These are phyloP conservation scores for Canavalia ensiformis DNA, from an alignment of 306 rosid genomes.

Conservation along the genomic window DNA sequence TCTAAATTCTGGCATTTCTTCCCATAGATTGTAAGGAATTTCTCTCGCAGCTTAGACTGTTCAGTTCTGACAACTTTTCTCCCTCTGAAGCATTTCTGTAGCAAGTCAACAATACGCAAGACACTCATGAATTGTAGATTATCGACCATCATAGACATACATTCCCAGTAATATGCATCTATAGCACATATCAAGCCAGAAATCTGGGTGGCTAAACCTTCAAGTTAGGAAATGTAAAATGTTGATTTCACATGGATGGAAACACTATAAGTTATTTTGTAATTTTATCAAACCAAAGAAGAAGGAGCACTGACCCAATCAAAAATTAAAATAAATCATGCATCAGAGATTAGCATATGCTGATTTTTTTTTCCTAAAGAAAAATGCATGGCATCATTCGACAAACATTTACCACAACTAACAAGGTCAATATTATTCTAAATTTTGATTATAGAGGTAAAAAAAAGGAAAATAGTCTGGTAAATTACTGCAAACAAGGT, in stretches of 20 bases:
- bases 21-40: conserved; percentile 70
- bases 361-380: not conserved
- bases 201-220: conserved; percentile 40
- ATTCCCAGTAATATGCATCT: conserved; percentile 30
- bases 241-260: conserved; percentile 30
- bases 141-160: conserved; percentile 22
- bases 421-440: conserved; percentile 2
- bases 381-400: not conserved
- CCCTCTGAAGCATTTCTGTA: conserved; percentile 99
- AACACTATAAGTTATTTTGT: not conserved
- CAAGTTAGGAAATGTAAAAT: conserved; percentile 21
- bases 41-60: conserved; percentile 73
- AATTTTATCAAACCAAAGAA: not conserved
- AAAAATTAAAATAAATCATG: not conserved
- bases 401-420: conserved; percentile 27
- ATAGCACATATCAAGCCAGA: conserved; percentile 36
- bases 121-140: conserved; percentile 22
- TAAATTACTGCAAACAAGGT: conserved; percentile 6
- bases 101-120: conserved; percentile 62
- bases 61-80: conserved; percentile 72
- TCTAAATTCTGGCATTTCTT: conserved; percentile 69
- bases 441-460: not conserved
- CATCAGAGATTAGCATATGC: not conserved
- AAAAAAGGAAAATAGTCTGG: not conserved
- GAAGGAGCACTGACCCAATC: not conserved